Base-by-base conservation (phyloP, 2,329 filamentous ascomycete species). In the Phialemoniopsis sp. region DNA sequence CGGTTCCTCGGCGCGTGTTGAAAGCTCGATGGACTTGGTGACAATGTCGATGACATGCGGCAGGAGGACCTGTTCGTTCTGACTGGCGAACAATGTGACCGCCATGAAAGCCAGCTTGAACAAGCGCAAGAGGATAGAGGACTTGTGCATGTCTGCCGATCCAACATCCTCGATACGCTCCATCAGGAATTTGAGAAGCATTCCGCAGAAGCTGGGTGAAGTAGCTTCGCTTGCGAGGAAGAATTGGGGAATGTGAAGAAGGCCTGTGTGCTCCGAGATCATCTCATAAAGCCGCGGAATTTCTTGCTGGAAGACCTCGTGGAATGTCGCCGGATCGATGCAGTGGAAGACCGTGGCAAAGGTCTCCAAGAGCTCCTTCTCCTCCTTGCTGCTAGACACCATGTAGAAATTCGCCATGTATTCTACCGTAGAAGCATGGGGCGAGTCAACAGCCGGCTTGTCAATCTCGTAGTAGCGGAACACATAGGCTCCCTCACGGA, bases 71-170 rank as follows among this genome's bases (percentile, higher is more conserved):
- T 93, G 87, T 63, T 99, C 93, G 53, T 99, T 99, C 56, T 96
- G 90, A 8, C 79, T 76, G 0, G 89, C 89, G 60, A 98, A 99
- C 2, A 99, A 72, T 0, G 93, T 98, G 30, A 99, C 93, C 0
- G 94, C 94, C 93, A 99, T 98, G 62, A 98, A 98, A 1, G 91
- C 95, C 37, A 99, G 67, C 64, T 99, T 99, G 69, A 97, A 99
- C 37, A 99, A 80, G 40, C 94, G 80, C 37, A 99, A 68, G 28
- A 99, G 68, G 35, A 98, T 95, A 6, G 89, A 91, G 0, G 93
- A 91, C 62, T 91, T 95, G 57, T 88, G 89, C 38, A 93, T 83
- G 61, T 98, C 89, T 8, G 86, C 82, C 1, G 89, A 93, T 16
- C 93, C 93, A 32, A 99, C 89, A 58, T 98, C 87, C 46, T 94